phyloP scores from a whole-genome alignment of 2,329 filamentous ascomycete species.

The Botrytis hyacinthi region DNA sequence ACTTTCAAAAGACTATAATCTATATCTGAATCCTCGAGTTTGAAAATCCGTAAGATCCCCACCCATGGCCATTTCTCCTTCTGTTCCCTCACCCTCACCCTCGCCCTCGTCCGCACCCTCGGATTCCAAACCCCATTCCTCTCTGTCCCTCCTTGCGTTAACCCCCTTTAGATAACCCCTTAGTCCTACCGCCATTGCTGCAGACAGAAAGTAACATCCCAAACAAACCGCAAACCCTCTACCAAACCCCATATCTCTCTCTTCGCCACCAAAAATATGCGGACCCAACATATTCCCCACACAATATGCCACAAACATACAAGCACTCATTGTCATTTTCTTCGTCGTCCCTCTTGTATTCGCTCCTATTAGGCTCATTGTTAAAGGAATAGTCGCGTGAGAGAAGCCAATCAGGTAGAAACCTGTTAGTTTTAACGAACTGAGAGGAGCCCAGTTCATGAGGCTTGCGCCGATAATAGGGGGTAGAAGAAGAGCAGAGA shows the following conservation, averaged over 20 bases:
- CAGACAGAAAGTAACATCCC: slow-evolving; percentile 30
- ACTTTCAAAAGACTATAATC: neutral
- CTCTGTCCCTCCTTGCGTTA: slow-evolving; percentile 25
- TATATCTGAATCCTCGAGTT: slow-evolving; percentile 9
- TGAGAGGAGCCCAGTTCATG: slow-evolving; percentile 30
- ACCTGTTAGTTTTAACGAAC: slow-evolving; percentile 34
- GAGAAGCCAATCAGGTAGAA: slow-evolving; percentile 32
- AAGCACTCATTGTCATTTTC: slow-evolving; percentile 37
- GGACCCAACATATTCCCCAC: slow-evolving; percentile 35
- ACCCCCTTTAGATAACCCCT: slow-evolving; percentile 28
- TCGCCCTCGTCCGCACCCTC: too few species aligned
- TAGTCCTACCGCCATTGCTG: slow-evolving; percentile 24
- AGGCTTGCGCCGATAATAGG: slow-evolving; percentile 36
- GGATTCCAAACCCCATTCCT: neutral
- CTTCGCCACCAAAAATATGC: slow-evolving; percentile 27
- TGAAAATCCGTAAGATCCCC: slow-evolving; percentile 1
- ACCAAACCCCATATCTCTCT: slow-evolving; percentile 26
- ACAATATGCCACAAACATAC: slow-evolving; percentile 29
- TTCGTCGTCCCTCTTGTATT: slow-evolving; percentile 39
- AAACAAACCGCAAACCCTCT: slow-evolving; percentile 34
- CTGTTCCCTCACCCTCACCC: too few species aligned
- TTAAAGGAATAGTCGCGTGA: slow-evolving; percentile 35
- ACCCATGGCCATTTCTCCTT: neutral
- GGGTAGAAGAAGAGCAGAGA: slow-evolving; percentile 28
- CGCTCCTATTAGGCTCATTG: slow-evolving; percentile 36